A percentile compares a stretch with the other conserved stretches of the same genome.
phyloP scores from a whole-genome alignment of 2,329 filamentous ascomycete genomes.

The Fusarium oxysporum region DNA sequence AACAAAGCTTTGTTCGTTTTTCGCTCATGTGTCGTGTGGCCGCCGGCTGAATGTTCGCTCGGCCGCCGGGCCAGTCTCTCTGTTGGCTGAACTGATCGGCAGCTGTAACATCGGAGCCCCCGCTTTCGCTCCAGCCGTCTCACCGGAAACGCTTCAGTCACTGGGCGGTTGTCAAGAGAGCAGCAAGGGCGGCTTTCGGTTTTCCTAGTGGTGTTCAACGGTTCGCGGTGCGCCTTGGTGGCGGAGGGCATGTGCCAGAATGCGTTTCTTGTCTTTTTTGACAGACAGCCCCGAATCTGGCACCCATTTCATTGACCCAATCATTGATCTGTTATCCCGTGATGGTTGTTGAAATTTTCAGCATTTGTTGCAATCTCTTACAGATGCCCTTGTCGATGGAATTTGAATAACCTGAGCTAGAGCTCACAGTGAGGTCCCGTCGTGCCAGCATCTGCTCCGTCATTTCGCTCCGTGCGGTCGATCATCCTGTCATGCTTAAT shows the following conservation, averaged over 20 bases:
- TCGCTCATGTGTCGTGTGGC: conserved; percentile 8
- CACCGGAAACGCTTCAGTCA: conserved; percentile 31
- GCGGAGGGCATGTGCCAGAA: conserved; percentile 33
- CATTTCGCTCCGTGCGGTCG: conserved; percentile 16
- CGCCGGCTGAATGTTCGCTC: conserved; percentile 8
- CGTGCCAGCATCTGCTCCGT: conserved; percentile 9
- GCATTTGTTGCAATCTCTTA: conserved; percentile 14
- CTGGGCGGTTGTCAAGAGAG: conserved; percentile 17
- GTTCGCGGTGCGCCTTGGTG: conserved; percentile 18
- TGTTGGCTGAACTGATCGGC: conserved; percentile 29
- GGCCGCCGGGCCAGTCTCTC: conserved; percentile 19
- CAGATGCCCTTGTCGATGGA: not conserved
- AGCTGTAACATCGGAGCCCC: conserved; percentile 38
- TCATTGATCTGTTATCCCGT: conserved; percentile 5
- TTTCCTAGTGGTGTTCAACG: conserved; percentile 25
- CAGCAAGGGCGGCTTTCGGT: conserved; percentile 20
- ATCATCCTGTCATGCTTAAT: conserved; percentile 41
- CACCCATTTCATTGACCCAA: conserved; percentile 24
- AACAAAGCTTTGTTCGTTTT: not conserved
- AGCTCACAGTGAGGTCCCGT: conserved; percentile 11
- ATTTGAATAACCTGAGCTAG: conserved; percentile 9
- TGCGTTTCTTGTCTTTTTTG: conserved; percentile 11
- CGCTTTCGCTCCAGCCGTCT: conserved; percentile 29
- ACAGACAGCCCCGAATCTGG: conserved; percentile 7
- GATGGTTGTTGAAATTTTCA: conserved; percentile 33